phyloP scores from a whole-genome alignment of 2,329 filamentous ascomycete species.

The Apiospora malaysiana region DNA sequence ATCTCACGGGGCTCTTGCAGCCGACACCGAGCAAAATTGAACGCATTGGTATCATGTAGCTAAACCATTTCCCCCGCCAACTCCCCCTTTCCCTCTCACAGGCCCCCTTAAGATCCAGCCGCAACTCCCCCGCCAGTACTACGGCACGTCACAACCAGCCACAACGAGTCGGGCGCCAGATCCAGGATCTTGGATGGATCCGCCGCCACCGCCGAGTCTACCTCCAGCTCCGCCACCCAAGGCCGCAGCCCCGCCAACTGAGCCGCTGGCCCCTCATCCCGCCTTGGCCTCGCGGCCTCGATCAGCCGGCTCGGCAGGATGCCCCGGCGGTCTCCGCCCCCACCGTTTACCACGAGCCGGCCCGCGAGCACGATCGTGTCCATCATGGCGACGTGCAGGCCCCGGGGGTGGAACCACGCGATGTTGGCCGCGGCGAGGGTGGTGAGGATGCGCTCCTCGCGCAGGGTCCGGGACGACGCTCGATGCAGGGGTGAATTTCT shows the following conservation, averaged over 20 bases:
- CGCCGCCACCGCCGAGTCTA: not conserved
- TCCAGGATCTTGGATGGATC: not conserved
- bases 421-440: slow-evolving; percentile 8
- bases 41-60: not conserved
- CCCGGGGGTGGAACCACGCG: slow-evolving; percentile 4
- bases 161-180: not conserved
- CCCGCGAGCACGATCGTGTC: slow-evolving; percentile 7
- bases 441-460: slow-evolving; percentile 4
- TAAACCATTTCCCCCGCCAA: not conserved
- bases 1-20: too few species aligned
- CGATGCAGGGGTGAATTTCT: not conserved
- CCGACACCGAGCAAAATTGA: not conserved
- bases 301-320: not conserved
- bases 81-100: not conserved
- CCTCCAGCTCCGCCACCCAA: slow-evolving; percentile 4
- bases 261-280: not conserved
- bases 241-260: not conserved
- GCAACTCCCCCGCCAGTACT: not conserved
- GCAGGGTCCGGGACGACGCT: not conserved
- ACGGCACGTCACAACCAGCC: not conserved
- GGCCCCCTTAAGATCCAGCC: not conserved
- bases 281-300: not conserved
- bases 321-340: not conserved
- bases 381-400: slow-evolving; percentile 11
- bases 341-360: not conserved